Base-by-base conservation (phyloP, 495 filamentous ascomycete genomes). In the Neurospora terricola region DNA sequence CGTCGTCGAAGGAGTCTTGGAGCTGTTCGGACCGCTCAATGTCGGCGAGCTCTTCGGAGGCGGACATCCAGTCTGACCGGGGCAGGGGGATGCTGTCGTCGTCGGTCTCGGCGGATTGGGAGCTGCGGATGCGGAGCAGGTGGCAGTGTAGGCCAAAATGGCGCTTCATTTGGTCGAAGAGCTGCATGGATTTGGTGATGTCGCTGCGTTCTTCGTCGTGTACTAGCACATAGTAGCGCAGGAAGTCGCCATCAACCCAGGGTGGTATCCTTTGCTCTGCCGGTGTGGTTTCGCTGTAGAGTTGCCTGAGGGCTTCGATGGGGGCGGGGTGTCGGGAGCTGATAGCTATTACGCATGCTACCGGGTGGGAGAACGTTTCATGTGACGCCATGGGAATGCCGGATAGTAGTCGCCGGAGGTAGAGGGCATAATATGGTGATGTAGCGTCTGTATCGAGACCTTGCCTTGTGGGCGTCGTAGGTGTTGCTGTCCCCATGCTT, bases 101-200 rank as follows among this genome's bases (percentile, higher is more conserved):
- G 82, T 98, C 96, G 1, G 93, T 94, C 43, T 93, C 90, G 21
- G 94, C 89, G 81, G 94, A 96, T 76, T 93, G 91, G 72, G 90
- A 91, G 76, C 92, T 94, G 76, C 95, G 88, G 30, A 99, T 83
- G 45, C 96, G 84, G 5, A 99, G 86, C 3, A 99, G 86, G 81
- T 98, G 96, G 80, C 96, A 99, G 80, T 98, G 94, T 27, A 99
- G 83, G 5, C 96, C 96, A 76, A 98, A 95, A 80, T 97, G 93
- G 36, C 94, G 88, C 82, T 98, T 98, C 96, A 99, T 99, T 79
- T 97, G 92, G 74, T 98, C 95, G 78, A 96, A 99, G 30, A 98
- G 85, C 59, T 87, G 88, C 79, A 92, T 96, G 39, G 91, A 96
- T 80, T 94, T 94, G 14, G 89, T 86, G 70, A 98, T 96, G 77